phyloP scores from a whole-genome alignment of 1,284 basidiomycete species.

The Leccinum brunneo-olivaceum region DNA sequence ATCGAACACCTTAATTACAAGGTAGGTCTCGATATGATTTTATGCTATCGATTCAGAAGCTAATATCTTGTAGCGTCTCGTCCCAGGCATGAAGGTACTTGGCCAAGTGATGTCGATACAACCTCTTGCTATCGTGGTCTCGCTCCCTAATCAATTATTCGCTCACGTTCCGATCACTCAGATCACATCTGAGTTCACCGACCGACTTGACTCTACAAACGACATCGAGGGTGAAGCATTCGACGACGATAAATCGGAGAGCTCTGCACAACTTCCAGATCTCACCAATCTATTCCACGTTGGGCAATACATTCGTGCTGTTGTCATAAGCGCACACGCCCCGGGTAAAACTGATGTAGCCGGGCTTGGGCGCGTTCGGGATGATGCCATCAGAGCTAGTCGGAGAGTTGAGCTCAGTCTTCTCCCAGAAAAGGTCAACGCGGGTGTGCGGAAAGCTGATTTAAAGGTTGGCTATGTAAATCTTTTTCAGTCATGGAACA shows the following conservation, averaged over 20 bases:
- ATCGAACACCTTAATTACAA: slow-evolving; percentile 96
- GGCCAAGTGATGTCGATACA: slow-evolving; percentile 84
- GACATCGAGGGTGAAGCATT: slow-evolving; percentile 39
- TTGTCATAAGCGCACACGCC: slow-evolving; percentile 64
- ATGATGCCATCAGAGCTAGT: slow-evolving; percentile 62
- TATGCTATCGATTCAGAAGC: background rate
- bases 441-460: slow-evolving; percentile 75
- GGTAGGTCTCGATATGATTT: slow-evolving; percentile 33
- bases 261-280: slow-evolving; percentile 48
- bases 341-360: slow-evolving; percentile 54
- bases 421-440: slow-evolving; percentile 81
- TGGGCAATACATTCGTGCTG: slow-evolving; percentile 83
- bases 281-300: slow-evolving; percentile 71
- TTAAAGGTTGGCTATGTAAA: slow-evolving; percentile 70
- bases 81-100: slow-evolving; percentile 81
- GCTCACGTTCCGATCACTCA: slow-evolving; percentile 95
- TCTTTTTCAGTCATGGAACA: slow-evolving; percentile 11
- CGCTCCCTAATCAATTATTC: slow-evolving; percentile 91
- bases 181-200: slow-evolving; percentile 81
- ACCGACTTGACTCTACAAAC: slow-evolving; percentile 57
- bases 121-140: slow-evolving; percentile 87
- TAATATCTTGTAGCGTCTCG: slow-evolving; percentile 55
- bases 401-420: slow-evolving; percentile 85
- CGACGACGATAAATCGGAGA: slow-evolving; percentile 39
- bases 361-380: slow-evolving; percentile 53